A percentile compares a stretch with the other conserved stretches of the same genome.
Evolutionary conservation across 1,284 basidiomycete species (phyloP).

Genomic region (Pseudozyma sp.): DNA sequence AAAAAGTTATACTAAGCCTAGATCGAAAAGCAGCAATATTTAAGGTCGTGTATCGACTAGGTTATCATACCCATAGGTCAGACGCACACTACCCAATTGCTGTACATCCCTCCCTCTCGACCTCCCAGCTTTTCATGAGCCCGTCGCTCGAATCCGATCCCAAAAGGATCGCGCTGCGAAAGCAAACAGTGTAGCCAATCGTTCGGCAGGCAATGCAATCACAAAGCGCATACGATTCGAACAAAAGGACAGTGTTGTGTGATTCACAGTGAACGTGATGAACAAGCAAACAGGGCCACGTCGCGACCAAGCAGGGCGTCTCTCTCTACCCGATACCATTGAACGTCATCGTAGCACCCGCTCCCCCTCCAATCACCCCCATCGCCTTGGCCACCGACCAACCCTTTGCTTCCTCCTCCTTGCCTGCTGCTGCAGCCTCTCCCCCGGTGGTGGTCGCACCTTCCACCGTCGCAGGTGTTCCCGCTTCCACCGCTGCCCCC

Average conservation of each 20-base stretch:
- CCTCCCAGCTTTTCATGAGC: background rate
- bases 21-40: slow-evolving; percentile 42
- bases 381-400: background rate
- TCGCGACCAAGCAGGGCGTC: no score
- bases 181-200: no score
- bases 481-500: background rate
- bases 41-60: slow-evolving; percentile 50
- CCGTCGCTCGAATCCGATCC: no score
- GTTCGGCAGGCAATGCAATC: no score
- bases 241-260: no score
- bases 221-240: no score
- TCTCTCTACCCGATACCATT: slow-evolving; percentile 14
- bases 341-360: slow-evolving; percentile 21
- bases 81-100: slow-evolving; percentile 57
- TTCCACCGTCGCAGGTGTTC: slow-evolving; percentile 13
- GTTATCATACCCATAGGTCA: slow-evolving; percentile 25
- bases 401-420: background rate
- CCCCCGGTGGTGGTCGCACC: slow-evolving; percentile 1
- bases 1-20: slow-evolving; percentile 50
- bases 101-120: slow-evolving; percentile 17
- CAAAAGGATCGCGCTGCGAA: no score
- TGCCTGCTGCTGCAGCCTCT: background rate
- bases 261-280: no score
- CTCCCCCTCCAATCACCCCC: slow-evolving; percentile 4
- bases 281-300: no score